phyloP scores from a whole-genome alignment of 139 green algal species.

The Chlamydomonas incerta region DNA sequence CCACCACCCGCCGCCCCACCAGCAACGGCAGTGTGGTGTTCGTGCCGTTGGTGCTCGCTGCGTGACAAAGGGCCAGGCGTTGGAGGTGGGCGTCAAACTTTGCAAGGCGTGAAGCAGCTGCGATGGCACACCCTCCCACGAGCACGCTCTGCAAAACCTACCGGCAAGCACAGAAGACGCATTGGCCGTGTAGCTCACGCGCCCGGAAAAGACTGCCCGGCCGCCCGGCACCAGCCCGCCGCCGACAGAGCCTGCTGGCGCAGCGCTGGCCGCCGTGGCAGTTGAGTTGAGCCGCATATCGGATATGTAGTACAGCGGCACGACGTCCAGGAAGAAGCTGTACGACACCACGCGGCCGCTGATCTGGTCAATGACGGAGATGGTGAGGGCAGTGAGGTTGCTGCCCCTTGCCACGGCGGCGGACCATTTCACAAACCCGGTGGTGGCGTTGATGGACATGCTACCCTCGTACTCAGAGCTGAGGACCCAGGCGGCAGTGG shows the following conservation, averaged over 20 bases:
- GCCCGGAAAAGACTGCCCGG: background rate
- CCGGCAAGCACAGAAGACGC: background rate
- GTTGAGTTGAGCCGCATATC: background rate
- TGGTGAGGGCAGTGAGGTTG: background rate
- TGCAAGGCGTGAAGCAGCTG: no score
- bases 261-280: no score
- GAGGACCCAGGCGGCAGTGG: background rate
- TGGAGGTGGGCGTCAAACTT: no score
- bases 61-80: no score
- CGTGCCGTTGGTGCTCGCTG: no score
- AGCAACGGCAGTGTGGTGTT: no score
- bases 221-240: background rate
- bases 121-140: no score
- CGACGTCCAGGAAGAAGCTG: constrained; percentile 1
- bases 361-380: background rate
- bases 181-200: background rate
- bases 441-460: background rate
- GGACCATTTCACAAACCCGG: background rate
- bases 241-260: no score
- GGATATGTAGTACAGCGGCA: constrained; percentile 5
- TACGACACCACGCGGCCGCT: background rate
- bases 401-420: background rate
- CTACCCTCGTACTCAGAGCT: background rate
- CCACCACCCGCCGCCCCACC: no score
- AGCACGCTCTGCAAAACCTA: no score